These are phyloP conservation scores for Voacanga thouarsii DNA, from an alignment of 257 asterid species.

Conservation along the genomic window DNA sequence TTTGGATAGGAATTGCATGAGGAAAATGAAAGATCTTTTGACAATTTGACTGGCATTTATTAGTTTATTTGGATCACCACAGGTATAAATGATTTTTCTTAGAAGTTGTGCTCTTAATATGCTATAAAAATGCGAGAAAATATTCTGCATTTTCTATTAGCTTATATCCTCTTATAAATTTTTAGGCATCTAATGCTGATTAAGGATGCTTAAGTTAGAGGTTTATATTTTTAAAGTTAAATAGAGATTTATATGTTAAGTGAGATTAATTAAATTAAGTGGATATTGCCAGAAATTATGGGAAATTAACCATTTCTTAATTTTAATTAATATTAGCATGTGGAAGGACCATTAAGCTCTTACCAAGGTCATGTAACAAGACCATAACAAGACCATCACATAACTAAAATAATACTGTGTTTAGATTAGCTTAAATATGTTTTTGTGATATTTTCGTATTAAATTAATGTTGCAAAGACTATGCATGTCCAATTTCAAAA, in stretches of 20 bases:
- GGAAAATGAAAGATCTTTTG: constrained; percentile 96
- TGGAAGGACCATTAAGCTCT: no score
- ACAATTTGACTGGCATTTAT: constrained; percentile 84
- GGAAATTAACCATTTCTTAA: no score
- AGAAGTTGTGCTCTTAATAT: neutral
- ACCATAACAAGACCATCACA: no score
- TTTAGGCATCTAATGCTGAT: neutral
- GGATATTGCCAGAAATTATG: no score
- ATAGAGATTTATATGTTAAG: no score
- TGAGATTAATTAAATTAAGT: no score
- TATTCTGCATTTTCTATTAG: neutral
- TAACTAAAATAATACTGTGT: no score
- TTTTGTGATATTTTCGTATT: no score
- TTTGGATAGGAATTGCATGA: constrained; percentile 84
- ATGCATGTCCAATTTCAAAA: neutral
- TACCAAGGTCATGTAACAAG: no score
- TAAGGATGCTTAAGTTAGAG: no score
- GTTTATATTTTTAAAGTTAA: no score
- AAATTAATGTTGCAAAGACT: neutral
- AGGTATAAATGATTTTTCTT: constrained; percentile 38
- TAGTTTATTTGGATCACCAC: constrained; percentile 73
- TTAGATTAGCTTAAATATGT: neutral
- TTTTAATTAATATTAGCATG: no score
- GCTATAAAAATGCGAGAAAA: neutral
- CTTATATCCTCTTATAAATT: neutral